A percentile compares a stretch with the other conserved stretches of the same genome.
phyloP scores from a whole-genome alignment of 169 alveolate genomes.

The Plasmodium gaboni region DNA sequence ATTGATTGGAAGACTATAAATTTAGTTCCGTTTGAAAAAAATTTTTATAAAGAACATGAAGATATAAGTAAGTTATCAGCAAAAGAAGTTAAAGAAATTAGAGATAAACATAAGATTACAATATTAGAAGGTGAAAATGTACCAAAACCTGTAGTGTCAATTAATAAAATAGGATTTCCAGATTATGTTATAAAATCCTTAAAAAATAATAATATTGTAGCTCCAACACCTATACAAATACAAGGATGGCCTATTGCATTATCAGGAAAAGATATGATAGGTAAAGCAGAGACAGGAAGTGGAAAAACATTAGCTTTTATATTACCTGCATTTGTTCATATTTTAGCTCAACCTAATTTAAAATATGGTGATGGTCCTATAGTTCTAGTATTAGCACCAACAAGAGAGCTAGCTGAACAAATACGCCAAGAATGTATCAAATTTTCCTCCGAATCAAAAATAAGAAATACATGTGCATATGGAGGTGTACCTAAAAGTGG shows the following conservation, averaged over 20 bases:
- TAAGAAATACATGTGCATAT: conserved; percentile 92
- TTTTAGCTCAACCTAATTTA: conserved; percentile 91
- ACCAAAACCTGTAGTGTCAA: conserved; percentile 94
- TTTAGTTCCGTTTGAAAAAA: conserved; percentile 93
- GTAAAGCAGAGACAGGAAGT: conserved; percentile 99
- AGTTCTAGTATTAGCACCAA: conserved; percentile 98
- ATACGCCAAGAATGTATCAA: conserved; percentile 94
- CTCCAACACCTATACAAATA: conserved; percentile 97
- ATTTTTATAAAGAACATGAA: conserved; percentile 94
- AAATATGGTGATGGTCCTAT: conserved; percentile 97
- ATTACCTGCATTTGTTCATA: conserved; percentile 97
- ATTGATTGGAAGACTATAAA: conserved; percentile 90
- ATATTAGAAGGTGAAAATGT: conserved; percentile 90
- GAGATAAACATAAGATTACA: conserved; percentile 90
- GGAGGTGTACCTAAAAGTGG: conserved; percentile 96
- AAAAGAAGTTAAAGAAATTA: conserved; percentile 90
- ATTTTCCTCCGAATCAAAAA: conserved; percentile 90
- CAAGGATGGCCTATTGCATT: conserved; percentile 97
- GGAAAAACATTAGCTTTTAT: conserved; percentile 98
- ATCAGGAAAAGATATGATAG: conserved; percentile 97
- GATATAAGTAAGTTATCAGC: conserved; percentile 86
- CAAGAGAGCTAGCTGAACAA: conserved; percentile 99
- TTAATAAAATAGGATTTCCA: conserved; percentile 95
- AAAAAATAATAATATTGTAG: conserved; percentile 87
- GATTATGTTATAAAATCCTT: conserved; percentile 92